These are phyloP conservation scores for Aspergillus tamarii DNA, from an alignment of 2,329 filamentous ascomycete genomes.

Conservation along the genomic window DNA sequence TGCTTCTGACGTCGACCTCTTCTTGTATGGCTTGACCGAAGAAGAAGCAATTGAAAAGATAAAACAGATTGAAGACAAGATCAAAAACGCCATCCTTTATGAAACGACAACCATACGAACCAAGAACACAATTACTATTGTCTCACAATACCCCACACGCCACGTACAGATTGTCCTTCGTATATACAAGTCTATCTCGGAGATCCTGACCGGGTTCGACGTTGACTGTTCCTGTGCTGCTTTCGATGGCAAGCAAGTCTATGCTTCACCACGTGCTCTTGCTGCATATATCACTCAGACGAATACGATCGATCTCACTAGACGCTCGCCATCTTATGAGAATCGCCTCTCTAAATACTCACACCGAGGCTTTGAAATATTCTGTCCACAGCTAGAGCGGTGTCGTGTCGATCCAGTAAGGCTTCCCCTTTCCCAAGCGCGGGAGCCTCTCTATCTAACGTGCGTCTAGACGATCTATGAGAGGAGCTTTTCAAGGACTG, in stretches of 20 bases:
- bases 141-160: constrained; percentile 78
- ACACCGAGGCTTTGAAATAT: constrained; percentile 80
- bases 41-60: constrained; percentile 82
- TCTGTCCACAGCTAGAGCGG: constrained; percentile 75
- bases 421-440: neutral
- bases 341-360: constrained; percentile 85
- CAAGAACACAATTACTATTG: constrained; percentile 86
- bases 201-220: constrained; percentile 86
- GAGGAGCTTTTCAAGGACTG: constrained; percentile 72
- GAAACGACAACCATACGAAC: constrained; percentile 84
- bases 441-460: neutral
- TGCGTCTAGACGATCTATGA: constrained; percentile 71
- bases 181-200: constrained; percentile 80
- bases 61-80: constrained; percentile 73
- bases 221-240: constrained; percentile 83
- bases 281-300: constrained; percentile 79
- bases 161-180: constrained; percentile 86
- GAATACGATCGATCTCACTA: constrained; percentile 77
- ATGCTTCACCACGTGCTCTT: constrained; percentile 74
- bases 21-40: constrained; percentile 78
- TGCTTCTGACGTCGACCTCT: constrained; percentile 84
- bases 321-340: constrained; percentile 84
- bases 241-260: constrained; percentile 80
- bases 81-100: constrained; percentile 76
- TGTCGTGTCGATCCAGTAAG: constrained; percentile 70